Percentiles rank a stretch among this genome's conserved stretches.
Conservation (phyloP, 2,329 filamentous ascomycete species). For the Fusarium secorum region DNA sequence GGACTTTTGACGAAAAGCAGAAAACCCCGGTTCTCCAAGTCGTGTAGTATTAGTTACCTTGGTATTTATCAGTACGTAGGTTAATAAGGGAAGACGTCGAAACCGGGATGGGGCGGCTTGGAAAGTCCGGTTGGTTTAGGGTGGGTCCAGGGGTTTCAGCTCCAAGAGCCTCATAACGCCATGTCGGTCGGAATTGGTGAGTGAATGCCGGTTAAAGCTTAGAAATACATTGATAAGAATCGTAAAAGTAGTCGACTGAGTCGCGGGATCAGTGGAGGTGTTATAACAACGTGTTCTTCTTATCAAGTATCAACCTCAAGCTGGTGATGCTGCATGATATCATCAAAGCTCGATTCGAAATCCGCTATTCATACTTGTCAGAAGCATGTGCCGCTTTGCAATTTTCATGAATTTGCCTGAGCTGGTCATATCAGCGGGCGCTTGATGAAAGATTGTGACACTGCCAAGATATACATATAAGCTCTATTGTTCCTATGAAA, state of each 20-base stretch:
- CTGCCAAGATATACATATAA: neutral
- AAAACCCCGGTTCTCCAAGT: neutral
- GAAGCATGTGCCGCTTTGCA: neutral
- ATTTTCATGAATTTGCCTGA: neutral
- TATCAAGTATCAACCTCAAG: neutral
- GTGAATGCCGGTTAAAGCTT: neutral
- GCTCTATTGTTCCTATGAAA: neutral
- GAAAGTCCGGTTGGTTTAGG: constrained; percentile 22
- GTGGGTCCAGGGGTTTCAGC: constrained; percentile 14
- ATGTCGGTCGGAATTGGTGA: neutral
- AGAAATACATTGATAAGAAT: neutral
- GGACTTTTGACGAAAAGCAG: constrained; percentile 31
- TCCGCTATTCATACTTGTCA: neutral
- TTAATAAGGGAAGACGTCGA: constrained; percentile 4
- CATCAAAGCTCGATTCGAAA: neutral
- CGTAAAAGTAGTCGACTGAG: neutral
- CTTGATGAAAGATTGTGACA: neutral
- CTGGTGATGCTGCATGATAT: neutral
- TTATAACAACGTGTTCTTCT: neutral
- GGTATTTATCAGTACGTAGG: neutral
- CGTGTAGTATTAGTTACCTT: neutral
- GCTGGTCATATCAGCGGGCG: neutral
- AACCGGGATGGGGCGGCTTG: constrained; percentile 7
- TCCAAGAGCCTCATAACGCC: neutral
- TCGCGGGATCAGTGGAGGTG: neutral